Evolutionary conservation across 441 rosid genomes (phyloP), one percentile per base, ranked within the genome.

Genomic region (Pelargonium australe): DNA sequence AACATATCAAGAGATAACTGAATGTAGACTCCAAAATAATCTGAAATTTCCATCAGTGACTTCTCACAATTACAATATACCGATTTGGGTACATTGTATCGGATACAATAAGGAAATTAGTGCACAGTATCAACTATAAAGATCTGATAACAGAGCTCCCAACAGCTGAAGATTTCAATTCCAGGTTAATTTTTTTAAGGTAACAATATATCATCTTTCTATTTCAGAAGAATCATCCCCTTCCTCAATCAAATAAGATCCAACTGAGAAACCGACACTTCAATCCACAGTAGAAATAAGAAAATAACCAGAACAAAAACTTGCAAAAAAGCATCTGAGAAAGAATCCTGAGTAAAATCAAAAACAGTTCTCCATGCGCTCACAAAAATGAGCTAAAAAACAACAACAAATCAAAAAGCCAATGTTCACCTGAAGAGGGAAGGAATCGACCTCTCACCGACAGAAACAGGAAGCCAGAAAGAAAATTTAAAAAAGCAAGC

Each of bases 361-460:
- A 62, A 62, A 62, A 23, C 37, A 62, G 37, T 62, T 62, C 6
- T 11, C 41, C 13, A 28, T 5, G 31, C 3, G 17, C 8, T 10
- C 16, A 23, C 68, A 41, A 19, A 65, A 44, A 19, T 16, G 13
- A 12, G 2, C 34, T 0, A 19, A 34, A 58, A 63, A 28, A 63
- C n/a, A n/a, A n/a, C n/a, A n/a, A n/a, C n/a, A n/a, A n/a, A n/a
- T n/a, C n/a, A n/a, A n/a, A n/a, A n/a, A n/a, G n/a, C n/a, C n/a
- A n/a, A n/a, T 28, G 16, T 12, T 4, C 62, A 66, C 45, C 70
- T 72, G 49, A 8, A 68, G 44, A 28, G 28, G 68, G 57, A 81
- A 67, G 78, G 5, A 72, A 55, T 11, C 70, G 43, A 67, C 64
- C 58, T 61, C 51, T 45, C 79, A 72, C 80, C 81, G 85, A 80